These are phyloP conservation scores for Golubevia pallescens DNA, from an alignment of 1,284 basidiomycete species.

Conservation along the genomic window DNA sequence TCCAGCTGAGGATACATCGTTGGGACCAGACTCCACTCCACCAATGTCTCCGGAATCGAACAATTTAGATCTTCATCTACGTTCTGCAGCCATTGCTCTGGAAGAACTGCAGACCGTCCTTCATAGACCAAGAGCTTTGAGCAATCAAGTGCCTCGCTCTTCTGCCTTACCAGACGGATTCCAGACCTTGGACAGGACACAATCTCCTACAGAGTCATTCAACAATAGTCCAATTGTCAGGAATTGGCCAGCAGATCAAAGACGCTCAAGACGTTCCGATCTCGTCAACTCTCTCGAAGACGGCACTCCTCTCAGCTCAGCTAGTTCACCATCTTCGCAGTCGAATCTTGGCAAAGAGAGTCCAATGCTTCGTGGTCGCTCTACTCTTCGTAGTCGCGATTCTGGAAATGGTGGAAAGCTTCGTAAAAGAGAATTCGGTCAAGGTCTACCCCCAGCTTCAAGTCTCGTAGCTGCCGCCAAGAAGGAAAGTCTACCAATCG, in stretches of 20 bases:
- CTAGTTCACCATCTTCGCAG: too few relatives aligned
- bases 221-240: background rate
- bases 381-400: background rate
- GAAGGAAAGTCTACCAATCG: background rate
- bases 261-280: background rate
- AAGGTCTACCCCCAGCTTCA: background rate
- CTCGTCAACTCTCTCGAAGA: background rate
- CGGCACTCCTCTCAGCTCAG: too few relatives aligned
- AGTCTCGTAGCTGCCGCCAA: background rate
- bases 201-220: background rate
- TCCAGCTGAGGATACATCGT: background rate
- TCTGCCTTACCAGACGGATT: background rate
- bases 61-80: background rate
- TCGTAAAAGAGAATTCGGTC: background rate
- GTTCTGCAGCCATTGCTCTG: background rate
- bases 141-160: background rate
- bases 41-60: background rate
- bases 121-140: background rate
- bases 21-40: background rate
- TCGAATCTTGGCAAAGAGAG: background rate
- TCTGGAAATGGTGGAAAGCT: background rate
- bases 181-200: background rate
- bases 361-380: background rate
- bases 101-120: background rate
- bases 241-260: background rate